Evolutionary conservation across 495 filamentous ascomycete species (phyloP).

Genomic region (Penicillium verhagenii): DNA sequence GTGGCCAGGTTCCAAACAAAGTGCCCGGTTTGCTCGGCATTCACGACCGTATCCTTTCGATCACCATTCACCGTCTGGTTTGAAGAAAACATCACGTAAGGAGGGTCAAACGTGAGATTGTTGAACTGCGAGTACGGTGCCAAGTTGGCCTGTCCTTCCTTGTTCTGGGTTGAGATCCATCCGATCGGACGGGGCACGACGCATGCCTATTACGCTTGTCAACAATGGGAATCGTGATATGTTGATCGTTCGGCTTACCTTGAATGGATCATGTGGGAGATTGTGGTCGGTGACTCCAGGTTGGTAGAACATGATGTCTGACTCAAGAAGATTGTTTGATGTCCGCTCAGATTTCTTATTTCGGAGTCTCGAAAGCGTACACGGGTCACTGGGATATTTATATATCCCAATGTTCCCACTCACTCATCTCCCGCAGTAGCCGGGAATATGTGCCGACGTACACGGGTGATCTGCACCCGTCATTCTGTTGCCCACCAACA

Average conservation of each 20-base stretch:
- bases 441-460: not conserved
- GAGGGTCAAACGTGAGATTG: conserved; percentile 60
- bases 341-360: too few relatives aligned
- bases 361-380: too few relatives aligned
- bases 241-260: conserved; percentile 16
- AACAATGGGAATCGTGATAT: not conserved
- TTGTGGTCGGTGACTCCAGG: conserved; percentile 35
- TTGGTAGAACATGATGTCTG: conserved; percentile 33
- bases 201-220: conserved; percentile 27
- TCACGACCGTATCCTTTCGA: conserved; percentile 55
- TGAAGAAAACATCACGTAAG: conserved; percentile 55
- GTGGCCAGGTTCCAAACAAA: conserved; percentile 62
- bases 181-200: conserved; percentile 46
- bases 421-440: not conserved
- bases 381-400: too few relatives aligned
- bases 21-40: conserved; percentile 50
- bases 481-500: not conserved
- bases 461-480: not conserved
- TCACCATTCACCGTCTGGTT: conserved; percentile 44
- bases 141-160: conserved; percentile 42
- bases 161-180: conserved; percentile 43
- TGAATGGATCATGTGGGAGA: conserved; percentile 45
- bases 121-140: conserved; percentile 60
- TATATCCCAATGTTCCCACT: too few relatives aligned
- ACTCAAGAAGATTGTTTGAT: too few relatives aligned